These are phyloP conservation scores for Phytopythium litorale DNA, from an alignment of 352 stramenopile species.

Conservation along the genomic window DNA sequence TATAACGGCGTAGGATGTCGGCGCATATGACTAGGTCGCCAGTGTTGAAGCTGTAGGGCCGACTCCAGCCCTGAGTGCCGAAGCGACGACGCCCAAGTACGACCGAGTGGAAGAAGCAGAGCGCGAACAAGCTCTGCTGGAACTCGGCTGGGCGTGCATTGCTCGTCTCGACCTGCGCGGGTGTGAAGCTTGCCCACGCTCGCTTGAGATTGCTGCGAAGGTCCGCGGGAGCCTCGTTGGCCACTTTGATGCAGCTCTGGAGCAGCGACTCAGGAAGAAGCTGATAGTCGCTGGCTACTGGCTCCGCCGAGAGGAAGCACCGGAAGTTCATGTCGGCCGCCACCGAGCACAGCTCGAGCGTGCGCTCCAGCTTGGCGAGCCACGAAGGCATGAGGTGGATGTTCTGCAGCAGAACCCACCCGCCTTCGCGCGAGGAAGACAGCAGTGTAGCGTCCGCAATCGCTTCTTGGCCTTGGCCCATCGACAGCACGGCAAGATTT, in stretches of 20 bases:
- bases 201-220: constrained; percentile 78
- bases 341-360: constrained; percentile 71
- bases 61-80: constrained; percentile 90
- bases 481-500: constrained; percentile 83
- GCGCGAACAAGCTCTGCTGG: constrained; percentile 91
- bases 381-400: constrained; percentile 91
- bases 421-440: constrained; percentile 64
- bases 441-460: constrained; percentile 69
- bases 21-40: constrained; percentile 93
- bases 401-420: constrained; percentile 91
- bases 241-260: constrained; percentile 86
- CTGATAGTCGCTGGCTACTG: background rate
- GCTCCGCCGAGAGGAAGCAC: constrained; percentile 93
- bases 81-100: constrained; percentile 89
- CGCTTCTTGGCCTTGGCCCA: constrained; percentile 88
- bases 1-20: constrained; percentile 69
- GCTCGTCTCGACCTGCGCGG: constrained; percentile 74
- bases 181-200: constrained; percentile 73
- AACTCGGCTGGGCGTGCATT: constrained; percentile 74
- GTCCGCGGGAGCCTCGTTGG: constrained; percentile 79
- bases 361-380: constrained; percentile 80
- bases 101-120: constrained; percentile 95
- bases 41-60: constrained; percentile 93
- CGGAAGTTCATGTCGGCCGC: constrained; percentile 91
- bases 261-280: constrained; percentile 78